Evolutionary conservation across 164 flowering plant genomes (phyloP), one percentile per base, ranked within the genome.

Genomic region (Kalanchoe fedtschenkoi): DNA sequence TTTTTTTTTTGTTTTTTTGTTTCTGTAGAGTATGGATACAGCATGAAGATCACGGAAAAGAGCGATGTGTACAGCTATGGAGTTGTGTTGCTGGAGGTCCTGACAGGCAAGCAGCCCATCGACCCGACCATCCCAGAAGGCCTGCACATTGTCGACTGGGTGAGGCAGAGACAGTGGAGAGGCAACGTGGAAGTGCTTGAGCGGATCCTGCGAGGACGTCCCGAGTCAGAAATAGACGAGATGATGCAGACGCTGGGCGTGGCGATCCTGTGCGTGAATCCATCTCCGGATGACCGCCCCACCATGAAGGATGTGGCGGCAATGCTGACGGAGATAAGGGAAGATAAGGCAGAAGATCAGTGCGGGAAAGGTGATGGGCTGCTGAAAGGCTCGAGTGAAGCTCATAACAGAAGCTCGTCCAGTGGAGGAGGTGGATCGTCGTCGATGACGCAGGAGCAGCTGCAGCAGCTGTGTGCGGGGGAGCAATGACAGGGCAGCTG

Each of bases 281-380:
- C 96, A 29, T 78, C 91, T 0, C 99, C 99, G 0, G 67, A 76
- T 0, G 99, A 93, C 47, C 64, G 99, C 54, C 99, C 99, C 1
- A 85, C 95, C 22, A 93, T 90, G 99, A 90, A 93, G 72, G 99
- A 93, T 72, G 97, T 93, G 58, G 99, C 87, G 59, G 89, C 97
- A 46, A 55, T 93, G 73, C 64, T 93, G 16, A 84, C 80, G 89
- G 99, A 90, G 66, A 93, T 93, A 62, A 93, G 84, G 78, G n/a
- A n/a, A n/a, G n/a, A n/a, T n/a, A n/a, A n/a, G n/a, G n/a, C n/a
- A n/a, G n/a, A n/a, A n/a, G n/a, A n/a, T n/a, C n/a, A n/a, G n/a
- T n/a, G n/a, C n/a, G n/a, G n/a, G n/a, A n/a, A n/a, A n/a, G n/a
- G n/a, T n/a, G n/a, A n/a, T n/a, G n/a, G n/a, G n/a, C n/a, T n/a